phyloP scores from a whole-genome alignment of 371 early-diverging fungal species.

The Massospora cicadina region DNA sequence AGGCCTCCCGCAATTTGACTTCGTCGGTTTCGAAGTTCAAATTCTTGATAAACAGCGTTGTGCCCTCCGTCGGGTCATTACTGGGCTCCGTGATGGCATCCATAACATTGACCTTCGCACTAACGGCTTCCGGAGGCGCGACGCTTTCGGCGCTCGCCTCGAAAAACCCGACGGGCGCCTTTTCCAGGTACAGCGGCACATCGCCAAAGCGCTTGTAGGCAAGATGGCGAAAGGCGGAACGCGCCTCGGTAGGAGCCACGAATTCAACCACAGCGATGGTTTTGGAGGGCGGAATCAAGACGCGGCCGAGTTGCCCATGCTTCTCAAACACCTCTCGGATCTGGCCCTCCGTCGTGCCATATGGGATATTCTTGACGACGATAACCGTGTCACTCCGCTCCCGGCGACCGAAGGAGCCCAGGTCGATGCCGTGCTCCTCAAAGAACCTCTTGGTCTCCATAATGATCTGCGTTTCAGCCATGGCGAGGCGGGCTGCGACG shows the following conservation, averaged over 20 bases:
- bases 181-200: slow-evolving; percentile 80
- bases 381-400: slow-evolving; percentile 76
- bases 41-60: slow-evolving; percentile 85
- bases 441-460: slow-evolving; percentile 82
- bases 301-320: slow-evolving; percentile 72
- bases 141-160: slow-evolving; percentile 12
- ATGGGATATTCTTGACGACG: slow-evolving; percentile 87
- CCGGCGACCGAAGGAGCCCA: slow-evolving; percentile 55
- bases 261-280: slow-evolving; percentile 92
- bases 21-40: slow-evolving; percentile 77
- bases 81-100: slow-evolving; percentile 20
- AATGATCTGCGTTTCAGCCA: slow-evolving; percentile 91
- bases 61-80: slow-evolving; percentile 27
- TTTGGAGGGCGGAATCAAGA: slow-evolving; percentile 75
- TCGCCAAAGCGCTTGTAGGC: slow-evolving; percentile 84
- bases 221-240: slow-evolving; percentile 67
- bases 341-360: slow-evolving; percentile 58
- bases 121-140: slow-evolving; percentile 16
- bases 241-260: slow-evolving; percentile 71
- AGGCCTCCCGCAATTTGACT: slow-evolving; percentile 45
- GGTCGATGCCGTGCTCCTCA: slow-evolving; percentile 59
- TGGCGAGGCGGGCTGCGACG: slow-evolving; percentile 80
- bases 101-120: slow-evolving; percentile 17
- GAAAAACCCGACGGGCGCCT: slow-evolving; percentile 77
- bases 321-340: slow-evolving; percentile 60